Conservation (phyloP, 2,329 filamentous ascomycete genomes). For the Fusarium solani-melongenae region DNA sequence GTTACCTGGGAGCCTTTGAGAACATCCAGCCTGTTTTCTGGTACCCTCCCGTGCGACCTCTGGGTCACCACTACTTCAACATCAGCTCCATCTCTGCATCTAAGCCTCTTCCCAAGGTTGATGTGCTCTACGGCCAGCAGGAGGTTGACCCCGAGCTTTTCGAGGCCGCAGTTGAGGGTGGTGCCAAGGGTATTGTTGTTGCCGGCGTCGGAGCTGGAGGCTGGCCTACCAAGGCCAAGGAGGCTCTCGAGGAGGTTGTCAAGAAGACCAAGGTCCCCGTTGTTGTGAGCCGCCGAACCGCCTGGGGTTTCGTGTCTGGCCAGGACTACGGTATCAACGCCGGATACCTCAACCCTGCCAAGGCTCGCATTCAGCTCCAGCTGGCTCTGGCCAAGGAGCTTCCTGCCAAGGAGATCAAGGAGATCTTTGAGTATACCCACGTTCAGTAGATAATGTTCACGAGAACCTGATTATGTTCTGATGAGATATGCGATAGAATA, state of each 20-base stretch:
- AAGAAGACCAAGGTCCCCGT: conserved; percentile 57
- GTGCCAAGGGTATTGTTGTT: conserved; percentile 65
- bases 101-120: conserved; percentile 61
- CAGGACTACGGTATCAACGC: conserved; percentile 51
- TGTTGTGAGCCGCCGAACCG: conserved; percentile 60
- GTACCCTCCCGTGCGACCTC: conserved; percentile 60
- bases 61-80: conserved; percentile 57
- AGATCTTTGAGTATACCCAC: conserved; percentile 18
- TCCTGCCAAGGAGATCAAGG: conserved; percentile 23
- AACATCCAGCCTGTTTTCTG: conserved; percentile 69
- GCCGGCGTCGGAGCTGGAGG: conserved; percentile 66
- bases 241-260: conserved; percentile 55
- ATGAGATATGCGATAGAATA: background rate
- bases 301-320: conserved; percentile 60
- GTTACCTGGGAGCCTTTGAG: conserved; percentile 68
- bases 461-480: background rate
- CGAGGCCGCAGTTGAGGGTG: conserved; percentile 56
- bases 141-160: conserved; percentile 60
- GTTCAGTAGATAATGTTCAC: background rate
- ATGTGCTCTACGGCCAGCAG: conserved; percentile 66
- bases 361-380: conserved; percentile 62
- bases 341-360: conserved; percentile 65
- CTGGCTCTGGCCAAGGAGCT: conserved; percentile 46
- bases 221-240: conserved; percentile 51
- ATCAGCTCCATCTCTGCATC: conserved; percentile 42